Evolutionary conservation across 441 rosid genomes (phyloP).

Genomic region (Eruca vesicaria): DNA sequence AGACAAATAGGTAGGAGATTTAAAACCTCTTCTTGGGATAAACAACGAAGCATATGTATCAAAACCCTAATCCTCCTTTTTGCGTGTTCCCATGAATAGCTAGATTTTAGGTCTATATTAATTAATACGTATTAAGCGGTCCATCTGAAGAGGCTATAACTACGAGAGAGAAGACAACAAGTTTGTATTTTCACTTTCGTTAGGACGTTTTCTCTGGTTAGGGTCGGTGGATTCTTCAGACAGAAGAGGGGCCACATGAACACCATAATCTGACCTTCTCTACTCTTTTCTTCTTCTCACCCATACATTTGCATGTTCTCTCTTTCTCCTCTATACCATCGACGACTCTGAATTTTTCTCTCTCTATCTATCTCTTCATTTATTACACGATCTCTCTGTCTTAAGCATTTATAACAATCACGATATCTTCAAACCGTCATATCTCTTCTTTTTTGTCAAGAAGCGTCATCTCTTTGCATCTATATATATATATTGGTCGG

Average conservation of each 20-base stretch:
- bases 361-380: constrained; percentile 41
- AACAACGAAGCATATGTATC: constrained; percentile 34
- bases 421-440: constrained; percentile 11
- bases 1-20: constrained; percentile 28
- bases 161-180: constrained; percentile 31
- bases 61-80: constrained; percentile 27
- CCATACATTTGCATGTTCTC: constrained; percentile 65
- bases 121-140: constrained; percentile 9
- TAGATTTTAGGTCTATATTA: constrained; percentile 25
- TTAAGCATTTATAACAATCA: constrained; percentile 26
- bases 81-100: constrained; percentile 14
- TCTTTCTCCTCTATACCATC: constrained; percentile 28
- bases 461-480: neutral
- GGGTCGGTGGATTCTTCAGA: constrained; percentile 36
- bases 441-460: neutral
- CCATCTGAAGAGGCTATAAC: constrained; percentile 26
- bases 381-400: constrained; percentile 46
- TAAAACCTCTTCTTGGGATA: constrained; percentile 31
- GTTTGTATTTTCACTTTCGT: constrained; percentile 36
- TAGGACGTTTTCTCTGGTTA: constrained; percentile 27
- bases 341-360: constrained; percentile 9
- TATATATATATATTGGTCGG: constrained; percentile 34
- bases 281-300: constrained; percentile 28
- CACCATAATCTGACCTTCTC: constrained; percentile 44
- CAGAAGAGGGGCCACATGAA: constrained; percentile 34